Evolutionary conservation across 1,284 basidiomycete genomes (phyloP).

Genomic region (Ustilago esculenta): DNA sequence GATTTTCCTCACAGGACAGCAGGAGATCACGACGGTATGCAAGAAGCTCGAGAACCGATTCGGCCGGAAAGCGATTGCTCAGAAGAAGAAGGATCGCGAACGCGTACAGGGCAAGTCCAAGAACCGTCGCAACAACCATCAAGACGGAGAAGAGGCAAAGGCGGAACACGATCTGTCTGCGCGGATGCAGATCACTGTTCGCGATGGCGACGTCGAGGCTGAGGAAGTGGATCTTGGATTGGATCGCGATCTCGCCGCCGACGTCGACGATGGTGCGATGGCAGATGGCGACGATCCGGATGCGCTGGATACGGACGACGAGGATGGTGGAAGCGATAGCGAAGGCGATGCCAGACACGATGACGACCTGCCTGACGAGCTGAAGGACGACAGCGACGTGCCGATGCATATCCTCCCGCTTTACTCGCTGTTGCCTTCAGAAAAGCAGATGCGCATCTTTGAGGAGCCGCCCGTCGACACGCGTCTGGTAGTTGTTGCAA

Average conservation of each 20-base stretch:
- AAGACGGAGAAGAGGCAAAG: slow-evolving; percentile 22
- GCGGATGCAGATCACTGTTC: slow-evolving; percentile 28
- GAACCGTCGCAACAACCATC: slow-evolving; percentile 11
- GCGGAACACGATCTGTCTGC: slow-evolving; percentile 10
- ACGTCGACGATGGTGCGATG: slow-evolving; percentile 68
- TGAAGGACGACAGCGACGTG: slow-evolving; percentile 54
- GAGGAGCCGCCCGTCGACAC: slow-evolving; percentile 74
- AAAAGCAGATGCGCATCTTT: slow-evolving; percentile 81
- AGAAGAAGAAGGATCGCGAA: slow-evolving; percentile 57
- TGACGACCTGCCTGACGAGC: slow-evolving; percentile 51
- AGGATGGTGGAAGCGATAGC: slow-evolving; percentile 37
- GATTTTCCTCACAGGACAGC: slow-evolving; percentile 81
- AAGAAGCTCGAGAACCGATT: slow-evolving; percentile 81
- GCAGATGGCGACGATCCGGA: slow-evolving; percentile 68
- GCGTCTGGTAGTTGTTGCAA: slow-evolving; percentile 78
- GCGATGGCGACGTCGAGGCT: slow-evolving; percentile 73
- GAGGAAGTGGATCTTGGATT: slow-evolving; percentile 82
- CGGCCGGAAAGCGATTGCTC: slow-evolving; percentile 75
- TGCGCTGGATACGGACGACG: slow-evolving; percentile 59
- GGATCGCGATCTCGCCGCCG: slow-evolving; percentile 69
- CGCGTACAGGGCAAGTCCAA: slow-evolving; percentile 21
- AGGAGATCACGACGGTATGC: slow-evolving; percentile 77
- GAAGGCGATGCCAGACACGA: slow-evolving; percentile 38
- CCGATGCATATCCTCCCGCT: slow-evolving; percentile 75
- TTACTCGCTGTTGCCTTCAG: slow-evolving; percentile 77